A percentile compares a stretch with the other conserved stretches of the same genome.
Conservation (phyloP, 805 yeast genomes). For the Wickerhamomyces subpelliculosus region DNA sequence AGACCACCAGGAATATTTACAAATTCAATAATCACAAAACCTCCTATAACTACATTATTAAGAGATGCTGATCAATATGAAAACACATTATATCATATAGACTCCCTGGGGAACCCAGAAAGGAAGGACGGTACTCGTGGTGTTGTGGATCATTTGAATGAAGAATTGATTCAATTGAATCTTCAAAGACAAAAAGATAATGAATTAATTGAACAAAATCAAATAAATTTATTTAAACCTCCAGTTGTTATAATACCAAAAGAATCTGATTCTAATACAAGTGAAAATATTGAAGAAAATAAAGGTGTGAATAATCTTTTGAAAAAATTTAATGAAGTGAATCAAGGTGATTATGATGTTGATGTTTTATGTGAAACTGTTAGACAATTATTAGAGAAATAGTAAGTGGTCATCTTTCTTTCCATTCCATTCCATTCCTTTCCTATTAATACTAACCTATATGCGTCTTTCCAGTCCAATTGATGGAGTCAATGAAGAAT, state of each 20-base stretch:
- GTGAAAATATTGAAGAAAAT: conserved; percentile 9
- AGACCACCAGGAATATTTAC: conserved; percentile 57
- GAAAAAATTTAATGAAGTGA: conserved; percentile 25
- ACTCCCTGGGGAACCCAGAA: conserved; percentile 30
- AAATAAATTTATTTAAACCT: conserved; percentile 3
- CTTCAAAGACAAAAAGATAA: conserved; percentile 21
- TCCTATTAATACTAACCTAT: not conserved
- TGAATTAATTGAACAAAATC: conserved; percentile 9
- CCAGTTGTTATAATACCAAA: conserved; percentile 19
- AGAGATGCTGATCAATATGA: conserved; percentile 53
- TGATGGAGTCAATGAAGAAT: conserved; percentile 27
- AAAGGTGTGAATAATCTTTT: conserved; percentile 26
- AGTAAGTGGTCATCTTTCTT: too few relatives aligned
- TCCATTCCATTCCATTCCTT: too few relatives aligned
- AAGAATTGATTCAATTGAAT: conserved; percentile 27
- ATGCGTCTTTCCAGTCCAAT: conserved; percentile 24
- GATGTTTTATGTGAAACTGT: conserved; percentile 38
- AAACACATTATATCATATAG: conserved; percentile 40
- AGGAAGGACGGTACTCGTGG: conserved; percentile 46
- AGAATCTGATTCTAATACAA: conserved; percentile 6
- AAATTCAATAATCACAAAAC: conserved; percentile 48
- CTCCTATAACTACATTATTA: conserved; percentile 48
- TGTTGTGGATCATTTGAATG: conserved; percentile 26
- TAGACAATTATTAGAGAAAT: conserved; percentile 25
- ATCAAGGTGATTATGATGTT: conserved; percentile 29